Conservation (phyloP, 805 yeast genomes). For the Yarrowia yakushimensis region DNA sequence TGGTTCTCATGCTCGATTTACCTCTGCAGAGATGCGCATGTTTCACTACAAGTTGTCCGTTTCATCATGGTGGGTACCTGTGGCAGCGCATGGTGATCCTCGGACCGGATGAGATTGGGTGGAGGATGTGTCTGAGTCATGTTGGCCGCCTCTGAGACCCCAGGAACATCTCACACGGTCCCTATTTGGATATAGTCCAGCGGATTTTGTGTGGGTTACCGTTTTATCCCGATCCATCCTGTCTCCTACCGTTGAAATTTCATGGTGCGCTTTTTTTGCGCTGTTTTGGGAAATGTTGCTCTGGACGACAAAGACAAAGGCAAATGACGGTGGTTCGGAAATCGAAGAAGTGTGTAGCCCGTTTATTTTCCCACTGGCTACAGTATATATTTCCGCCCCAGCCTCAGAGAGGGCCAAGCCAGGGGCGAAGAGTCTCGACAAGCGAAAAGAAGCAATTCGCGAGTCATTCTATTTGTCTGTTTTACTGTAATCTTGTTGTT, state of each 20-base stretch:
- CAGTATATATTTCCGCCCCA: background rate
- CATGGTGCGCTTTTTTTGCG: background rate
- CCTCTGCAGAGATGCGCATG: background rate
- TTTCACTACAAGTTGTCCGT: background rate
- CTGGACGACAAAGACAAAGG: background rate
- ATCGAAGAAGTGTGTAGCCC: too few species aligned
- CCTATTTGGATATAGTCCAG: background rate
- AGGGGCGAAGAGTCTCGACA: background rate
- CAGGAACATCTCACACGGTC: background rate
- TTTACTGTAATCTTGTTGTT: background rate
- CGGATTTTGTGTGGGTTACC: background rate
- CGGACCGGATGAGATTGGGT: background rate
- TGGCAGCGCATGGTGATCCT: background rate
- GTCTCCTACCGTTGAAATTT: background rate
- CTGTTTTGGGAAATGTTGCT: slow-evolving; percentile 10
- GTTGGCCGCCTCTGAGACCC: background rate
- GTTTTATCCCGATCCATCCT: background rate
- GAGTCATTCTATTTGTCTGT: background rate
- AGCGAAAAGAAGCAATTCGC: background rate
- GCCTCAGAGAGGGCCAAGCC: background rate
- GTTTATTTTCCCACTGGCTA: background rate
- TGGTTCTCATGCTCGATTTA: background rate
- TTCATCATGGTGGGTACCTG: slow-evolving; percentile 19
- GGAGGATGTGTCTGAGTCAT: background rate
- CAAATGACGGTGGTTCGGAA: background rate